These are phyloP conservation scores for Moelleriella libera DNA, from an alignment of 2,329 filamentous ascomycete species.

Conservation along the genomic window DNA sequence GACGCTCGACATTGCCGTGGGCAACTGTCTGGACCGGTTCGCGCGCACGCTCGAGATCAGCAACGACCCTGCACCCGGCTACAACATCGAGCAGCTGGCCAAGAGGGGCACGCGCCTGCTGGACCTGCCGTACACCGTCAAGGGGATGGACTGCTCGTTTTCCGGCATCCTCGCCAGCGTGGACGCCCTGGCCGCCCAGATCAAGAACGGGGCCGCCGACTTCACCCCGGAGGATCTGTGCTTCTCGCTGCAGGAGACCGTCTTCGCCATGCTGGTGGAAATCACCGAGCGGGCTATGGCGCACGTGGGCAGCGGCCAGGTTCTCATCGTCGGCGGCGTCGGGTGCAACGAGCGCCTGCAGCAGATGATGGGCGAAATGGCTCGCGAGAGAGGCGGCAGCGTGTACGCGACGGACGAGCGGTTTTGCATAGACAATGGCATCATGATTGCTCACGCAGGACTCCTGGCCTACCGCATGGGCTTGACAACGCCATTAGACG, in stretches of 20 bases:
- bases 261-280: slow-evolving; percentile 94
- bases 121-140: slow-evolving; percentile 89
- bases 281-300: slow-evolving; percentile 98
- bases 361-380: slow-evolving; percentile 98
- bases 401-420: slow-evolving; percentile 93
- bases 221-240: slow-evolving; percentile 78
- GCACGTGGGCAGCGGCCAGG: slow-evolving; percentile 80
- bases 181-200: slow-evolving; percentile 63
- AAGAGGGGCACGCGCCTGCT: slow-evolving; percentile 58
- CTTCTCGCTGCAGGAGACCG: slow-evolving; percentile 88
- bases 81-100: slow-evolving; percentile 94
- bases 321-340: slow-evolving; percentile 89
- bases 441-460: slow-evolving; percentile 98
- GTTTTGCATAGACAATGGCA: slow-evolving; percentile 98
- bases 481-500: slow-evolving; percentile 59
- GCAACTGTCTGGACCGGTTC: slow-evolving; percentile 93
- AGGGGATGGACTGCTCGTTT: slow-evolving; percentile 98
- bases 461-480: slow-evolving; percentile 74
- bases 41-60: slow-evolving; percentile 80
- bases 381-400: slow-evolving; percentile 69
- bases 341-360: slow-evolving; percentile 90
- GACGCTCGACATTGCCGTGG: slow-evolving; percentile 92
- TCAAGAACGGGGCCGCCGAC: slow-evolving; percentile 20
- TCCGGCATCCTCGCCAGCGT: slow-evolving; percentile 78
- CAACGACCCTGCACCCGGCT: slow-evolving; percentile 92